A percentile compares a stretch with the other conserved stretches of the same genome.
Evolutionary conservation across 768 basidiomycete species (phyloP).

Genomic region (Podaxis sp.): DNA sequence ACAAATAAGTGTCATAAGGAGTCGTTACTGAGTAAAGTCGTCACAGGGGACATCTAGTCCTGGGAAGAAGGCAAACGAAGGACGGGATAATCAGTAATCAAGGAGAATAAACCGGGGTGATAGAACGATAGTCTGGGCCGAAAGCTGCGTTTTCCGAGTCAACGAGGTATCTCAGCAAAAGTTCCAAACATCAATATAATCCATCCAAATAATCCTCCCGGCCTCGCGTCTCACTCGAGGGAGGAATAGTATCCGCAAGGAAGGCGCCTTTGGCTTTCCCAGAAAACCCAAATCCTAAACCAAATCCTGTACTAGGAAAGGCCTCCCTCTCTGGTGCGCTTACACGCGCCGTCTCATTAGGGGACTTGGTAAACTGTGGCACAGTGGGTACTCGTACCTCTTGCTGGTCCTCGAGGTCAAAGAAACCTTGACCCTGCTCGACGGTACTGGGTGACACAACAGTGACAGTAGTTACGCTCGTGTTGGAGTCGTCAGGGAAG

Average conservation of each 20-base stretch:
- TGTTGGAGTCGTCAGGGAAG: constrained; percentile 16
- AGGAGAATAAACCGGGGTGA: too few relatives aligned
- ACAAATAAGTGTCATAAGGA: neutral
- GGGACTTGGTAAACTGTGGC: neutral
- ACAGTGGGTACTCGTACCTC: constrained; percentile 19
- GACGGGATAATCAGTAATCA: too few relatives aligned
- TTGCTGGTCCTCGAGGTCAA: constrained; percentile 31
- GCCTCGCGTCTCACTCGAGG: too few relatives aligned
- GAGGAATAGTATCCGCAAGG: neutral
- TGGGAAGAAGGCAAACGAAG: neutral
- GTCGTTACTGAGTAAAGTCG: neutral
- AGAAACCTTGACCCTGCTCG: constrained; percentile 33
- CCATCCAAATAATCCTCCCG: neutral
- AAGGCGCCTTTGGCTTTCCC: neutral
- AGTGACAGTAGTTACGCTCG: constrained; percentile 7
- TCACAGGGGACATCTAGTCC: neutral
- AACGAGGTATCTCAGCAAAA: neutral
- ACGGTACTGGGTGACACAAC: constrained; percentile 31
- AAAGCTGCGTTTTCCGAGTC: neutral
- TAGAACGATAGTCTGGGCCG: too few relatives aligned
- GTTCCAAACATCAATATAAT: neutral
- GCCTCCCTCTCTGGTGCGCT: neutral
- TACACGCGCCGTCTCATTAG: neutral
- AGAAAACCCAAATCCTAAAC: neutral
- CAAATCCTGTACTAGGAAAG: constrained; percentile 16